A percentile compares a stretch with the other conserved stretches of the same genome.
phyloP scores from a whole-genome alignment of 768 basidiomycete species.

The Gloeopeniophorella convolvens region DNA sequence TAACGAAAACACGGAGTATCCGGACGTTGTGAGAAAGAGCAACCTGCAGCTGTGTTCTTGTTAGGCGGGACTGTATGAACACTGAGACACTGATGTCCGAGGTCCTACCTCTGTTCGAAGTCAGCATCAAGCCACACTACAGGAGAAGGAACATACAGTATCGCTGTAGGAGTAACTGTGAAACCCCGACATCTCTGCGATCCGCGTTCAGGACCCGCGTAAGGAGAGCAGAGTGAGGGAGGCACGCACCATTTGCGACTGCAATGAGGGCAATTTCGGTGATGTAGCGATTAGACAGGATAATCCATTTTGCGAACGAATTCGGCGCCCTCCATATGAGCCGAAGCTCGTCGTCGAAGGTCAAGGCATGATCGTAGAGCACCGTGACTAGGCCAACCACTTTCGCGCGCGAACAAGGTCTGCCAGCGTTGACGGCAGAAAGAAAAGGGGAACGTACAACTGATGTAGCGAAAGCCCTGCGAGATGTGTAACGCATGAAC shows the following conservation, averaged over 20 bases:
- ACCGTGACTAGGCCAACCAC: constrained; percentile 30
- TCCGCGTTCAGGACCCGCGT: background rate
- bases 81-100: no score
- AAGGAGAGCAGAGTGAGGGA: background rate
- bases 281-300: constrained; percentile 36
- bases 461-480: background rate
- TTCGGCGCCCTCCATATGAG: constrained; percentile 35
- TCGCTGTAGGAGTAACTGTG: constrained; percentile 5
- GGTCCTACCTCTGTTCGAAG: no score
- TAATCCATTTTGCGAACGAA: constrained; percentile 34
- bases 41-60: constrained; percentile 26
- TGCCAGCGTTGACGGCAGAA: background rate
- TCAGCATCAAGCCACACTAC: no score
- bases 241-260: constrained; percentile 26
- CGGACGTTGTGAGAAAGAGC: constrained; percentile 23
- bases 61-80: background rate
- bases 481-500: background rate
- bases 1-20: constrained; percentile 27
- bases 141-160: no score
- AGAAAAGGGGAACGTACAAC: background rate
- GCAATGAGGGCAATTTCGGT: constrained; percentile 26
- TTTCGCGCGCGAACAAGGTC: constrained; percentile 9
- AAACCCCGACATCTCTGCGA: constrained; percentile 25
- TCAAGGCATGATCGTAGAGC: constrained; percentile 38
- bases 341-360: constrained; percentile 35